Evolutionary conservation across 371 early-diverging fungal species (phyloP).

Genomic region (Apophysomyces ossiformis): DNA sequence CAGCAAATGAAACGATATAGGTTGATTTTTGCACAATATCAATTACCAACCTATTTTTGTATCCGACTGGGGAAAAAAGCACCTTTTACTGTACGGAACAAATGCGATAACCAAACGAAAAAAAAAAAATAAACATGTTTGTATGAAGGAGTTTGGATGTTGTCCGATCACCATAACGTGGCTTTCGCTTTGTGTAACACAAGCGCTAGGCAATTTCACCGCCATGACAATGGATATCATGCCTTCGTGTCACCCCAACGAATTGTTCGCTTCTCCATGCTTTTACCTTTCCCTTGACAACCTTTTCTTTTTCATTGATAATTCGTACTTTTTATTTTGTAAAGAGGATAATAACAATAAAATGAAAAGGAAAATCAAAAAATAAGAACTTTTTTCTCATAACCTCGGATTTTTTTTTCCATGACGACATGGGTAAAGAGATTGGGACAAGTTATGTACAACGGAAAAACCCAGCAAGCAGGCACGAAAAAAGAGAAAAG

Average conservation of each 20-base stretch:
- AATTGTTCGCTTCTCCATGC: neutral
- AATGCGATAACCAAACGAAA: no score
- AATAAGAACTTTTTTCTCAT: neutral
- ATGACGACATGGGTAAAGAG: neutral
- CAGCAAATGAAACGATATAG: no score
- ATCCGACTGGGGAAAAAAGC: no score
- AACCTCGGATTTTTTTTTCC: neutral
- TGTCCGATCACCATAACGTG: conserved; percentile 9
- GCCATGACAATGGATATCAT: neutral
- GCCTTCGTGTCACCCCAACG: neutral
- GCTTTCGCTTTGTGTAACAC: conserved; percentile 1
- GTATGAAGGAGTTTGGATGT: no score
- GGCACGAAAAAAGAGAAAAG: neutral
- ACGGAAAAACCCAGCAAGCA: neutral
- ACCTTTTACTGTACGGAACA: no score
- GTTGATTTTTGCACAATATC: no score
- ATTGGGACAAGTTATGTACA: neutral
- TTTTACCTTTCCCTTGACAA: no score
- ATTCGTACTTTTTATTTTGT: neutral
- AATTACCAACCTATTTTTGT: no score
- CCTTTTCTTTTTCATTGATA: neutral
- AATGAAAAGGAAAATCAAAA: conserved; percentile 1
- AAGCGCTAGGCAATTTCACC: neutral
- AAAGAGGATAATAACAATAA: neutral
- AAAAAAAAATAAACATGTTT: no score